phyloP scores from a whole-genome alignment of 1,284 basidiomycete genomes.

The Fomitopsis pinicola region DNA sequence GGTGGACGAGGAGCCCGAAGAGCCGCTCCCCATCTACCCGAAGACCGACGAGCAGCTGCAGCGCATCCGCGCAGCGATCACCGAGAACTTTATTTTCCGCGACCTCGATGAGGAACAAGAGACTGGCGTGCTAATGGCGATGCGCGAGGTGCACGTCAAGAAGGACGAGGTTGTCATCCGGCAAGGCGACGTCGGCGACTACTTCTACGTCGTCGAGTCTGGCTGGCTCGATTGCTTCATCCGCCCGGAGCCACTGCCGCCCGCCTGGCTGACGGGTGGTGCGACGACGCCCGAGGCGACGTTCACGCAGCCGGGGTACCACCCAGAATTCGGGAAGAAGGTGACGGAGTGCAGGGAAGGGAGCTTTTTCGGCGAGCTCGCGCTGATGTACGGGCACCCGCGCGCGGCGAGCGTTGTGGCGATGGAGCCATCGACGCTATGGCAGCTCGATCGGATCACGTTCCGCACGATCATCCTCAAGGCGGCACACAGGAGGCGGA shows the following conservation, averaged over 20 bases:
- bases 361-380: constrained; percentile 92
- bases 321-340: constrained; percentile 73
- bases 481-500: constrained; percentile 80
- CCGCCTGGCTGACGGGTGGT: constrained; percentile 45
- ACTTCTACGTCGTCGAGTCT: constrained; percentile 95
- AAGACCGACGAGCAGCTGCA: constrained; percentile 85
- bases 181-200: constrained; percentile 96
- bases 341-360: constrained; percentile 86
- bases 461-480: constrained; percentile 98
- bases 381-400: constrained; percentile 96
- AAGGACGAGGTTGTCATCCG: constrained; percentile 86
- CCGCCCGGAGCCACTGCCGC: constrained; percentile 58
- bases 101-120: constrained; percentile 97
- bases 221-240: constrained; percentile 90
- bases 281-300: constrained; percentile 39
- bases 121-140: constrained; percentile 88
- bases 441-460: constrained; percentile 95
- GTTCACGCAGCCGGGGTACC: constrained; percentile 60
- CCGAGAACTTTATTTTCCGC: constrained; percentile 91
- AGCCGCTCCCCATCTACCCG: constrained; percentile 70
- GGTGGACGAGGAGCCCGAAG: constrained; percentile 65
- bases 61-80: constrained; percentile 85
- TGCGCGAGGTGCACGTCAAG: constrained; percentile 83
- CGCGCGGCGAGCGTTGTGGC: constrained; percentile 93
- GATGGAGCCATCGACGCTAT: constrained; percentile 80